Percentiles rank a stretch among this genome's conserved stretches.
phyloP scores from a whole-genome alignment of 148 eudicot genomes.

The Amaranthus palmeri region DNA sequence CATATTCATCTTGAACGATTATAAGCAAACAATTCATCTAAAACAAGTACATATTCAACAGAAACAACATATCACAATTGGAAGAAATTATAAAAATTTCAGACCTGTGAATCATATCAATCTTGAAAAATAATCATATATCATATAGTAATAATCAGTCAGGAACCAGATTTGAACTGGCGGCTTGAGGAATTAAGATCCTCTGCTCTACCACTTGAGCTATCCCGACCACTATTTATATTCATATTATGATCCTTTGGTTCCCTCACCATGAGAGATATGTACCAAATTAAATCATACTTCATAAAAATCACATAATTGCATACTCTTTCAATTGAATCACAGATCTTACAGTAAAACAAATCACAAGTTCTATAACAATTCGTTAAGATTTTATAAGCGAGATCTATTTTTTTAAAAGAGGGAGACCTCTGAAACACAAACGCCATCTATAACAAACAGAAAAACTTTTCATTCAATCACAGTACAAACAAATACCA shows the following conservation, averaged over 20 bases:
- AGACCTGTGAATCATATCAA: neutral
- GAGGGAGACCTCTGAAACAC: too few species aligned
- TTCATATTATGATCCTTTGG: neutral
- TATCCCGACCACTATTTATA: neutral
- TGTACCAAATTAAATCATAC: neutral
- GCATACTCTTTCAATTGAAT: too few species aligned
- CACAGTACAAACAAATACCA: too few species aligned
- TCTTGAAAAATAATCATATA: neutral
- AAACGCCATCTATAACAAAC: too few species aligned
- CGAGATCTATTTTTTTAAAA: too few species aligned
- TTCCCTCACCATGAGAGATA: neutral
- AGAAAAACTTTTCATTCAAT: too few species aligned
- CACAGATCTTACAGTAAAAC: too few species aligned
- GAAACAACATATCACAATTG: neutral
- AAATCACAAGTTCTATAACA: too few species aligned
- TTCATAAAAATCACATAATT: too few species aligned
- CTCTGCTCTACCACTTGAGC: conserved; percentile 3
- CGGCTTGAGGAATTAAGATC: neutral
- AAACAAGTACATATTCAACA: neutral
- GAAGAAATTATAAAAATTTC: neutral
- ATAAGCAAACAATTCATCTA: neutral
- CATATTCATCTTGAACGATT: neutral
- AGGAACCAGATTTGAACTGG: conserved; percentile 9
- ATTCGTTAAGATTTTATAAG: too few species aligned
- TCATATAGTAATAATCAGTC: neutral